These are phyloP conservation scores for Dryas drummondii DNA, from an alignment of 306 rosid species.

Conservation along the genomic window DNA sequence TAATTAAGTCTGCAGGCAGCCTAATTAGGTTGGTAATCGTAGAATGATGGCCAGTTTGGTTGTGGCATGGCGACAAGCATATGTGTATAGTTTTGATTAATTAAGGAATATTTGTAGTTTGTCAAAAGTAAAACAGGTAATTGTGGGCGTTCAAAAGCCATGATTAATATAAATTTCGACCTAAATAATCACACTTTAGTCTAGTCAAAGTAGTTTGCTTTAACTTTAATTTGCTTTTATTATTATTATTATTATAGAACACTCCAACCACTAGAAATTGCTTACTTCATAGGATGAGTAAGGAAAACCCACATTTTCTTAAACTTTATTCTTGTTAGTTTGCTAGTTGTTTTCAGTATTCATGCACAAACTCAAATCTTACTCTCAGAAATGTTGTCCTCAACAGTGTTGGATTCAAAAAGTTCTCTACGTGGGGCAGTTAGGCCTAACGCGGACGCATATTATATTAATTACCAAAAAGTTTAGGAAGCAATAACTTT, in stretches of 20 bases:
- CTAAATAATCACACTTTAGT: conserved; percentile 31
- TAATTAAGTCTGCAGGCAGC: not conserved
- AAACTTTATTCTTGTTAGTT: too few relatives aligned
- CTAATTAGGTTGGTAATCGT: not conserved
- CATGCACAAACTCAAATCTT: too few relatives aligned
- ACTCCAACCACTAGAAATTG: conserved; percentile 15
- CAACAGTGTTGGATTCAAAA: too few relatives aligned
- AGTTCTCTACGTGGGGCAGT: too few relatives aligned
- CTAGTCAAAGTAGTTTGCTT: conserved; percentile 26
- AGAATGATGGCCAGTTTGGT: not conserved
- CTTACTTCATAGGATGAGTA: not conserved
- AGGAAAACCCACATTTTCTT: not conserved
- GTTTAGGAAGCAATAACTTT: too few relatives aligned
- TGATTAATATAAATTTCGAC: conserved; percentile 32
- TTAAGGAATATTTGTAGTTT: conserved; percentile 1
- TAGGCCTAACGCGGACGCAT: too few relatives aligned
- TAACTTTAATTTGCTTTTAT: conserved; percentile 26
- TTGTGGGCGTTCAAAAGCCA: conserved; percentile 43
- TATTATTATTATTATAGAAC: conserved; percentile 15
- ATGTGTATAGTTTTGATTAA: not conserved
- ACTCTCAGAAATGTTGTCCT: too few relatives aligned
- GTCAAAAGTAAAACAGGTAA: conserved; percentile 39
- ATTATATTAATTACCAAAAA: too few relatives aligned
- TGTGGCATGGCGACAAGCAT: not conserved
- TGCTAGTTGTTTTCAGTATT: too few relatives aligned